Base-by-base conservation (phyloP, 2,329 filamentous ascomycete genomes). In the Dothideomycetes sp. region DNA sequence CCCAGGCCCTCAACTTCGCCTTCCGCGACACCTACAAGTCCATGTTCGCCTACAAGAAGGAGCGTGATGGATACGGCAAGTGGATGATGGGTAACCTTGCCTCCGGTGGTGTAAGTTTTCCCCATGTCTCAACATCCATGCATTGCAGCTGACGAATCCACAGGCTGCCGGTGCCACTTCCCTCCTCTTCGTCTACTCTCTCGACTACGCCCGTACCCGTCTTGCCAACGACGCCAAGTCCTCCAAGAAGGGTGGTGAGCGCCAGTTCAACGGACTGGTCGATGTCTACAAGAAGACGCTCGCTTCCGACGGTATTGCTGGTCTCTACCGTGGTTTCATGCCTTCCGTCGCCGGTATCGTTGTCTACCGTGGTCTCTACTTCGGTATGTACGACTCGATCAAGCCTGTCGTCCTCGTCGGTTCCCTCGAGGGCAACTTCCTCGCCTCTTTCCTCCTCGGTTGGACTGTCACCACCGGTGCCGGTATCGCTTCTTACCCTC, bases 11-110 rank as follows among this genome's bases (percentile, higher is more conserved):
- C 69, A 98, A 98, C 88, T 98, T 98, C 66, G 91, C 91, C 68
- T 98, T 98, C 91, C 91, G 91, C 72, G 91, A 98, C 73, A 95
- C 93, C 81, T 98, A 95, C 87, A 98, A 98, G 87, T 78, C 83
- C 65, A 93, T 98, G 88, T 98, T 98, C 82, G 84, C 86, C 66
- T 98, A 86, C 87, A 98, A 96, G 87, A 96, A 96, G 84, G 91
- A 98, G 51, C 82, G 81, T 73, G 91, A 98, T 69, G 91, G 91
- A 63, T 98, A 98, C 72, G 76, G 72, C 66, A 87, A 88, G 83
- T 98, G 91, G 91, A 96, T 98, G 91, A 78, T 76, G 56, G 91
- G 91, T 79, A 98, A 98, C 86, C 77, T 98, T 73, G 91, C 91
- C 66, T 98, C 91, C 62, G 91, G 91, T 86, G 91, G 91, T 94